Conservation (phyloP, 2,329 filamentous ascomycete species). For the Fusarium mexicanum region DNA sequence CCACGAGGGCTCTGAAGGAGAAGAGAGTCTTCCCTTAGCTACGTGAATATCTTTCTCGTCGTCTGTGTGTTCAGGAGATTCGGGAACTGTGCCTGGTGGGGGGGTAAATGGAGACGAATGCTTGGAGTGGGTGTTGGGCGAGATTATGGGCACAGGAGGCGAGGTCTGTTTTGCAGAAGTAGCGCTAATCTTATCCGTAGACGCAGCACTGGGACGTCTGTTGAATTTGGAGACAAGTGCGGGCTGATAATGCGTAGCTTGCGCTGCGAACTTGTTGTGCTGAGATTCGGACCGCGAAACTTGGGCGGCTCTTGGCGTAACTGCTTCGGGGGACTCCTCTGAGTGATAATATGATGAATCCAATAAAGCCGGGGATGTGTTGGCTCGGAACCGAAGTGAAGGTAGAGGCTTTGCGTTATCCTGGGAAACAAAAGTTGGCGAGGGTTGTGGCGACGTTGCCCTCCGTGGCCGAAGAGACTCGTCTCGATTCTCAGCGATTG, state of each 20-base stretch:
- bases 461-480: conserved; percentile 50
- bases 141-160: conserved; percentile 14
- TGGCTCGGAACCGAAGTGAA: conserved; percentile 58
- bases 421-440: conserved; percentile 51
- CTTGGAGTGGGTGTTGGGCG: conserved; percentile 14
- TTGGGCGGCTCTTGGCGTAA: conserved; percentile 26
- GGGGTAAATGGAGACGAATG: conserved; percentile 35
- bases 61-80: conserved; percentile 51
- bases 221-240: conserved; percentile 40
- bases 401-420: conserved; percentile 40
- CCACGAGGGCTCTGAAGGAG: conserved; percentile 57
- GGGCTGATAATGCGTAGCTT: conserved; percentile 12
- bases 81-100: conserved; percentile 47
- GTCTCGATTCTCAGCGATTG: conserved; percentile 51
- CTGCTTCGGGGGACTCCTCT: not conserved
- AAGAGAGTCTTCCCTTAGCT: conserved; percentile 46
- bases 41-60: conserved; percentile 42
- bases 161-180: conserved; percentile 14
- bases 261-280: conserved; percentile 4
- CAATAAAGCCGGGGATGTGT: conserved; percentile 63
- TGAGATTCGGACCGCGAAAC: conserved; percentile 10
- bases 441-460: conserved; percentile 61
- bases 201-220: conserved; percentile 33
- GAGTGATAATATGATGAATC: conserved; percentile 51
- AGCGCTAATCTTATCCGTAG: conserved; percentile 13